A percentile compares a stretch with the other conserved stretches of the same genome.
Evolutionary conservation across 768 basidiomycete genomes (phyloP).

Genomic region (Leucocoprinus birnbaumii): DNA sequence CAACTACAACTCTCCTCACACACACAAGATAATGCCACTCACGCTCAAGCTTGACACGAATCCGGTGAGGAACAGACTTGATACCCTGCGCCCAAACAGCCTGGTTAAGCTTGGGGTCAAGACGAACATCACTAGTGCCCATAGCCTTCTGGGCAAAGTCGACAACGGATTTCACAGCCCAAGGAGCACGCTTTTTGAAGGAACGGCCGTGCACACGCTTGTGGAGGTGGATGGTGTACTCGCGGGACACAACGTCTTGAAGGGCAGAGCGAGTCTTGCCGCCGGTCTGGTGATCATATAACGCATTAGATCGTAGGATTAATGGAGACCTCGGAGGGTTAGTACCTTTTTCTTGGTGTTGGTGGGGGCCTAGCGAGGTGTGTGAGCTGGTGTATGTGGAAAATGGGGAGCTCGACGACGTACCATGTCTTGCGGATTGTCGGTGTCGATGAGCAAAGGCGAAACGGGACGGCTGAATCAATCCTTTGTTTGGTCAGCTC

Average conservation of each 20-base stretch:
- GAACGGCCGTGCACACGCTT: conserved; percentile 89
- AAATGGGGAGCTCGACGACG: conserved; percentile 20
- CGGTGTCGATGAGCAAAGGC: conserved; percentile 49
- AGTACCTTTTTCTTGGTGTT: conserved; percentile 58
- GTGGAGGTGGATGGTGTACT: conserved; percentile 98
- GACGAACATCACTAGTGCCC: conserved; percentile 91
- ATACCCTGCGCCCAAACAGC: conserved; percentile 92
- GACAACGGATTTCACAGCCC: conserved; percentile 92
- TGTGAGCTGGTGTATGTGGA: not conserved
- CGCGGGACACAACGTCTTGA: conserved; percentile 96
- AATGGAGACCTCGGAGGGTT: not conserved
- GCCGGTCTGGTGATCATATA: conserved; percentile 40
- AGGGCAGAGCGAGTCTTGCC: conserved; percentile 95
- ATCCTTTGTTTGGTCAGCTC: conserved; percentile 32
- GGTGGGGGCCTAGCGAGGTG: conserved; percentile 41
- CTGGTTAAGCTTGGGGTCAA: conserved; percentile 97
- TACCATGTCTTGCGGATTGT: conserved; percentile 74
- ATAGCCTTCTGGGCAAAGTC: conserved; percentile 91
- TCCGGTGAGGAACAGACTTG: conserved; percentile 88
- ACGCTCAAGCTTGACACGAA: conserved; percentile 95
- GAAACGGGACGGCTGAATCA: conserved; percentile 15
- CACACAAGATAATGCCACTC: conserved; percentile 15
- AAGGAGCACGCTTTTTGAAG: conserved; percentile 98
- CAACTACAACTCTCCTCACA: not conserved
- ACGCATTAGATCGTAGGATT: not conserved